Evolutionary conservation across 2,329 filamentous ascomycete species (phyloP), one percentile per base, ranked within the genome.

Genomic region (Pezicula carpinea): DNA sequence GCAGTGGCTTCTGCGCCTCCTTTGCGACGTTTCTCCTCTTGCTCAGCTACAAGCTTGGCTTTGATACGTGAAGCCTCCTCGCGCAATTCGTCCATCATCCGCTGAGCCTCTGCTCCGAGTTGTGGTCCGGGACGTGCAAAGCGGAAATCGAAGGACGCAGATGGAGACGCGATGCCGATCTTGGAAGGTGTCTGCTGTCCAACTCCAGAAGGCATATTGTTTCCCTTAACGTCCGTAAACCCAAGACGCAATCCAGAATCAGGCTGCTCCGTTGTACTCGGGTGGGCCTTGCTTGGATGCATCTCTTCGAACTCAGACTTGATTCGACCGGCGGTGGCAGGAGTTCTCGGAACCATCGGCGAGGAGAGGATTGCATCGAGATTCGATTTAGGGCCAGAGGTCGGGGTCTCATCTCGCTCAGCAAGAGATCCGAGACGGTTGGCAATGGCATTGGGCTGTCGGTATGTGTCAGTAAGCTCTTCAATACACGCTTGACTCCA

Each of bases 211-310:
- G 68, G 62, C 44, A 66, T 63, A 41, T 64, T 58, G 43, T 63
- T 59, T 47, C 70, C 71, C 17, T 66, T 44, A 64, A 93, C 83
- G 54, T 88, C 85, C 49, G 80, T 80, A 66, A 96, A 96, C 14
- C 91, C 91, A 18, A 95, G 76, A 60, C 86, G 81, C 36, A 93
- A 74, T 5, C 86, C 89, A 10, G 90, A 89, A 21, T 93, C 90
- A 2, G 85, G 80, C 38, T 87, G 74, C 45, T 86, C 87, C 52
- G 82, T 85, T 18, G 87, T 91, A 54, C 76, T 84, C 45, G 80
- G 76, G 48, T 93, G 89, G 47, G 82, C 80, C 63, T 87, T 87
- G 70, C 87, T 87, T 7, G 92, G 92, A 64, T 96, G 91, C 91
- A 96, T 96, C 65, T 96, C 90, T 50, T 83, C 81, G 53, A 77